phyloP scores from a whole-genome alignment of 352 stramenopile genomes.

The Pythium chondricola region DNA sequence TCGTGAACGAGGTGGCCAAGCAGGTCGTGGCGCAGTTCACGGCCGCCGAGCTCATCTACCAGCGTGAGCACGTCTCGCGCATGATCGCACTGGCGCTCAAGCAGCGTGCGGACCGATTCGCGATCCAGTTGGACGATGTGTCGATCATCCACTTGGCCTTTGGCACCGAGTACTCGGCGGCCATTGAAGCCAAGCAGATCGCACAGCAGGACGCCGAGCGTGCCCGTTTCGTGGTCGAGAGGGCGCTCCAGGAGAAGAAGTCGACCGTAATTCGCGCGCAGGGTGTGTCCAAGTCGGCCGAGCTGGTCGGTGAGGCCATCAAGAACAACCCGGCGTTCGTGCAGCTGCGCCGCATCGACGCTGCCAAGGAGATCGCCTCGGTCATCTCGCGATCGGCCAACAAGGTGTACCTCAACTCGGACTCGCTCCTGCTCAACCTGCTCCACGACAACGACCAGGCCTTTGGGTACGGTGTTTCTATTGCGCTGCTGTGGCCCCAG shows the following conservation, averaged over 20 bases:
- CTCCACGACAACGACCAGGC: slow-evolving; percentile 56
- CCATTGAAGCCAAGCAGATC: slow-evolving; percentile 99
- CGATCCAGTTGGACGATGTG: slow-evolving; percentile 96
- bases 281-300: slow-evolving; percentile 98
- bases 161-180: slow-evolving; percentile 97
- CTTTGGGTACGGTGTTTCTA: slow-evolving; percentile 1
- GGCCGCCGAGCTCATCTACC: slow-evolving; percentile 97
- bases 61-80: slow-evolving; percentile 95
- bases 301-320: slow-evolving; percentile 97
- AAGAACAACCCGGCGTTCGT: slow-evolving; percentile 99
- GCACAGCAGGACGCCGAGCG: slow-evolving; percentile 99
- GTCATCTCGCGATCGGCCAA: slow-evolving; percentile 94
- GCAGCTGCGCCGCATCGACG: slow-evolving; percentile 97
- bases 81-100: slow-evolving; percentile 89
- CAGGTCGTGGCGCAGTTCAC: slow-evolving; percentile 99
- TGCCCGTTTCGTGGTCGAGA: slow-evolving; percentile 97
- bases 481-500: no score
- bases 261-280: slow-evolving; percentile 96
- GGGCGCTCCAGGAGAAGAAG: slow-evolving; percentile 99
- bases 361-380: slow-evolving; percentile 97
- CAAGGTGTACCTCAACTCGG: slow-evolving; percentile 97
- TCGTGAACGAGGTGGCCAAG: slow-evolving; percentile 99
- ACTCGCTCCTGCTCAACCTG: slow-evolving; percentile 97
- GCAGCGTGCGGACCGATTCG: slow-evolving; percentile 86
- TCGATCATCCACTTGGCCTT: slow-evolving; percentile 99